Evolutionary conservation across 108 stramenopile species (phyloP), one percentile per base, ranked within the genome.

Genomic region (Aurantiochytrium sp.): DNA sequence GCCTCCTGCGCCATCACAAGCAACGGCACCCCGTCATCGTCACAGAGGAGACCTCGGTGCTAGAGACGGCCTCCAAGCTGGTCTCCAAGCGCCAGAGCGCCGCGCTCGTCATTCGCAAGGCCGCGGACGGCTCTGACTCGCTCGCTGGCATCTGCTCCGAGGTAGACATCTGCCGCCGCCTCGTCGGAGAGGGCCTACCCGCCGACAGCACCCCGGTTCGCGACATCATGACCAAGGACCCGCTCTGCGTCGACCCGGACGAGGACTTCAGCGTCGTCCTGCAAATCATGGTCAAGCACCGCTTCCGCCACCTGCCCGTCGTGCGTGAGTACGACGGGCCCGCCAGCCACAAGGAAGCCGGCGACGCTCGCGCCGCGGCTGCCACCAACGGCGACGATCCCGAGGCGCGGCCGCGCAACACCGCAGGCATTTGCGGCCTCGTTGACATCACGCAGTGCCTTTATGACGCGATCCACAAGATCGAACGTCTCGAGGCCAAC

Each of bases 281-380:
- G 91, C 88, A 93, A 12, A 94, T 94, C 34, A 98, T 98, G 97
- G 93, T 97, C 52, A 96, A 97, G 88, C 96, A 96, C 89, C 95
- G 91, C 52, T 96, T 96, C 90, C 87, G 91, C 27, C 91, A 91
- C 55, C 91, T 91, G 3, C 91, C 91, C 31, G 91, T 91, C 17
- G 24, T 90, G 4, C 87, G 19, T 48, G n/a, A 68, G 5, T 12
- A 34, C 21, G 86, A 36, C 52, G 52, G 31, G 17, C 48, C 8
- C n/a, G 36, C 41, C 22, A 19, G n/a, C n/a, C n/a, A n/a, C n/a
- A n/a, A n/a, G n/a, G n/a, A n/a, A n/a, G n/a, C n/a, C n/a, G n/a
- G n/a, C n/a, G n/a, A n/a, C n/a, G n/a, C n/a, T n/a, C n/a, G n/a
- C n/a, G n/a, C 53, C 4, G 8, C 6, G 5, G 32, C 27, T 52